Conservation (phyloP, 768 basidiomycete genomes). For the Tulasnella sp. region DNA sequence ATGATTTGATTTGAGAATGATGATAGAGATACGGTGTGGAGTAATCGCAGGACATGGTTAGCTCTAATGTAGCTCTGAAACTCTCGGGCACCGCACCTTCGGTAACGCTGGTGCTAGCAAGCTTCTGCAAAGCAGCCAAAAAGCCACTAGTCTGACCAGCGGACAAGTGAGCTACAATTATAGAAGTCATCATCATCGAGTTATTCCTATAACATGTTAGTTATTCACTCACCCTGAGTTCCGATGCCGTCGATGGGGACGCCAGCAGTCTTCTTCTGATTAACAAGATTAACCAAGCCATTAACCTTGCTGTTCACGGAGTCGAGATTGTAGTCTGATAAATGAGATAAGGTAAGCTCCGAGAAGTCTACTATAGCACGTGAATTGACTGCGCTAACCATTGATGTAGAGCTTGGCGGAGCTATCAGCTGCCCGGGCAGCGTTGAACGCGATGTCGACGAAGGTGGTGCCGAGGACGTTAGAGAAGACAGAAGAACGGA, state of each 20-base stretch:
- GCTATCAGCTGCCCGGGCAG: conserved; percentile 40
- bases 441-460: conserved; percentile 42
- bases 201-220: too few relatives aligned
- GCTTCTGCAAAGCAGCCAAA: neutral
- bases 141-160: conserved; percentile 4
- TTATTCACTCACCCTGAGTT: neutral
- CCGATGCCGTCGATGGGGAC: conserved; percentile 12
- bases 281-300: conserved; percentile 1
- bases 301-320: conserved; percentile 1
- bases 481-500: conserved; percentile 31
- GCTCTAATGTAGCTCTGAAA: neutral
- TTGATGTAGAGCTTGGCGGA: conserved; percentile 24
- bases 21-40: too few relatives aligned
- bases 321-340: conserved; percentile 6
- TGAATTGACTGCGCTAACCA: neutral
- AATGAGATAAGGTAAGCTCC: neutral
- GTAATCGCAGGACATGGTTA: too few relatives aligned
- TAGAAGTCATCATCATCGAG: neutral
- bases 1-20: too few relatives aligned
- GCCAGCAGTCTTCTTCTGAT: neutral
- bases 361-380: neutral
- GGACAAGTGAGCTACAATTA: neutral
- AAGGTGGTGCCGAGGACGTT: conserved; percentile 38
- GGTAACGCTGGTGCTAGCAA: neutral
- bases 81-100: neutral